Evolutionary conservation across 2,329 filamentous ascomycete species (phyloP), one percentile per base, ranked within the genome.

Genomic region (Mycosphaerella sp.): DNA sequence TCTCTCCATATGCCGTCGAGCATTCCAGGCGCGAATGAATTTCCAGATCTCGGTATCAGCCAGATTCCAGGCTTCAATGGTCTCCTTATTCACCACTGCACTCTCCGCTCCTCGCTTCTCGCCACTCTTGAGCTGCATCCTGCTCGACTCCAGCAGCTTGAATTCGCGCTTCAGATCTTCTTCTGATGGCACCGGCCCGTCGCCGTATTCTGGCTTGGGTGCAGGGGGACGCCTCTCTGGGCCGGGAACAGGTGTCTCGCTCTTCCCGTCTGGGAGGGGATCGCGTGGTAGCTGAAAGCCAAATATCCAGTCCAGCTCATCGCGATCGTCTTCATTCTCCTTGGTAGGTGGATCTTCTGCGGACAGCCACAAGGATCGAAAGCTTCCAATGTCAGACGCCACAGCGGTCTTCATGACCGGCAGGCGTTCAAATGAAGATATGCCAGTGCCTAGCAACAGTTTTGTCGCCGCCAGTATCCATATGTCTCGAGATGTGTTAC

Each of bases 321-420:
- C 66, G 9, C 94, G 73, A 6, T 84, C 69, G 21, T 68, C 64
- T 34, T 56, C 62, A 54, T 55, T 67, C 44, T 61, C 55, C 45
- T 59, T 50, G 1, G 72, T 68, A 5, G 74, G 70, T 1, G 77
- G 70, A 12, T 75, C 74, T 62, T 86, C 82, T n/a, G 87, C 86
- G 0, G 84, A 85, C 16, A 95, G 73, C 90, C 90, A 96, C 16
- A 96, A 74, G 0, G 84, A 83, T 59, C 81, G 82, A 0, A 81
- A 75, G 0, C 77, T 72, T 13, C 79, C 79, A 52, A 78, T 77
- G 12, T 85, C 79, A 13, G 82, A 80, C 2, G 87, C 91, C 4
- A 96, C 83, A 2, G 82, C 80, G 59, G 90, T 84, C 68, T 97
- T 96, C 68, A 96, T 83, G 27, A 76, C 77, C 16, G 89, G 75